A percentile compares a stretch with the other conserved stretches of the same genome.
Evolutionary conservation across 371 early-diverging fungal species (phyloP).

Genomic region (Fennellomyces sp.): DNA sequence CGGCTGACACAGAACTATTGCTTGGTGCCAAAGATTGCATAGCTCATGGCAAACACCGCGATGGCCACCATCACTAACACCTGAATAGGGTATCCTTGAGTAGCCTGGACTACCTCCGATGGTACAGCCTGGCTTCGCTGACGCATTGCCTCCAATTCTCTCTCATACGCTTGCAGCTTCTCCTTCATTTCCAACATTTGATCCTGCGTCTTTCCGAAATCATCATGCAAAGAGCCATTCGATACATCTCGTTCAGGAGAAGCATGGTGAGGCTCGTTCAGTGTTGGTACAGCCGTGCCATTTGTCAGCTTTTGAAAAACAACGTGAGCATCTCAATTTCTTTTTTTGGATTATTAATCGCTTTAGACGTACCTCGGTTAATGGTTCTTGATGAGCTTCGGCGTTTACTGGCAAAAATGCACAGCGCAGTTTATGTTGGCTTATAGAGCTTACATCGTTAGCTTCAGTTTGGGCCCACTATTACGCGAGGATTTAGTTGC

Average conservation of each 20-base stretch:
- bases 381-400: background rate
- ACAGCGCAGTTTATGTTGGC: constrained; percentile 64
- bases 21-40: background rate
- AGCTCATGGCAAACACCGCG: constrained; percentile 4
- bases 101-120: background rate
- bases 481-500: background rate
- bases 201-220: background rate
- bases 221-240: background rate
- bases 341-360: background rate
- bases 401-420: constrained; percentile 28
- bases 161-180: constrained; percentile 1
- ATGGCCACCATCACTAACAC: constrained; percentile 8
- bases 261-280: too few species aligned
- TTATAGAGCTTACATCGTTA: constrained; percentile 44
- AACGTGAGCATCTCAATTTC: background rate
- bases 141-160: background rate
- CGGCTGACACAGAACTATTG: background rate
- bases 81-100: background rate
- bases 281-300: too few species aligned
- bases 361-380: background rate
- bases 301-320: background rate
- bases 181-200: constrained; percentile 1
- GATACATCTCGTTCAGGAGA: background rate
- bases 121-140: background rate
- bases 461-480: constrained; percentile 62